Evolutionary conservation across 805 yeast species (phyloP).

Genomic region (Kockiozyma suomiensis): DNA sequence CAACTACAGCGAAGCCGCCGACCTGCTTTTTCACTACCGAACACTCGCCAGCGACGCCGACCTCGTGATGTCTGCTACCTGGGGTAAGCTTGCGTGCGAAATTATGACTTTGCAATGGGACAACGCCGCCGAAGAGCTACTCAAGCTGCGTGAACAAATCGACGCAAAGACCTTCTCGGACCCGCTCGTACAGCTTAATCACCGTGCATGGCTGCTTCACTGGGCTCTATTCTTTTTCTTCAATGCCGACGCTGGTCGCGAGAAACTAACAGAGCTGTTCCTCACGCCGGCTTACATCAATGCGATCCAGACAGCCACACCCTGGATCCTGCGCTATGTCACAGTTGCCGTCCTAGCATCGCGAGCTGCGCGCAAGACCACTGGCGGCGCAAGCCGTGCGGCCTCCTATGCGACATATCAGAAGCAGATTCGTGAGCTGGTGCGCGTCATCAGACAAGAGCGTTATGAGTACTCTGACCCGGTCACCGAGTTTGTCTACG

Average conservation of each 20-base stretch:
- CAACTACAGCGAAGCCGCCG: constrained; percentile 61
- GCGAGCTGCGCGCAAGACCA: constrained; percentile 34
- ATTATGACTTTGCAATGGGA: constrained; percentile 58
- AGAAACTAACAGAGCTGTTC: constrained; percentile 58
- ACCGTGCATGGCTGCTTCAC: constrained; percentile 69
- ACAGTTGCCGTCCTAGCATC: constrained; percentile 60
- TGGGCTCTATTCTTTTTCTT: constrained; percentile 69
- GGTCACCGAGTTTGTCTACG: constrained; percentile 57
- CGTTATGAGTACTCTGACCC: constrained; percentile 68
- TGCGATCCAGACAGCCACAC: constrained; percentile 70
- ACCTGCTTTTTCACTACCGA: constrained; percentile 59
- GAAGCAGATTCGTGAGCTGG: constrained; percentile 60
- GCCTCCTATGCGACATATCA: constrained; percentile 45
- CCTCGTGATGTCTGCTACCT: constrained; percentile 57
- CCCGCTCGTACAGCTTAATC: constrained; percentile 60
- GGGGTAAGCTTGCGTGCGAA: constrained; percentile 70
- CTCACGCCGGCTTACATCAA: constrained; percentile 62
- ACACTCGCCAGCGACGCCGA: constrained; percentile 55
- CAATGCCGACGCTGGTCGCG: constrained; percentile 55
- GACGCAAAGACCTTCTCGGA: constrained; percentile 56
- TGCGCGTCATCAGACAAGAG: constrained; percentile 62
- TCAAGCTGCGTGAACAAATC: constrained; percentile 58
- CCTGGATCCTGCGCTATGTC: constrained; percentile 69
- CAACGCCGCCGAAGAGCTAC: constrained; percentile 56
- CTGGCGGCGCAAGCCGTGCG: constrained; percentile 36